Conservation (phyloP, 352 stramenopile genomes). For the Phytopythium sindhum region DNA sequence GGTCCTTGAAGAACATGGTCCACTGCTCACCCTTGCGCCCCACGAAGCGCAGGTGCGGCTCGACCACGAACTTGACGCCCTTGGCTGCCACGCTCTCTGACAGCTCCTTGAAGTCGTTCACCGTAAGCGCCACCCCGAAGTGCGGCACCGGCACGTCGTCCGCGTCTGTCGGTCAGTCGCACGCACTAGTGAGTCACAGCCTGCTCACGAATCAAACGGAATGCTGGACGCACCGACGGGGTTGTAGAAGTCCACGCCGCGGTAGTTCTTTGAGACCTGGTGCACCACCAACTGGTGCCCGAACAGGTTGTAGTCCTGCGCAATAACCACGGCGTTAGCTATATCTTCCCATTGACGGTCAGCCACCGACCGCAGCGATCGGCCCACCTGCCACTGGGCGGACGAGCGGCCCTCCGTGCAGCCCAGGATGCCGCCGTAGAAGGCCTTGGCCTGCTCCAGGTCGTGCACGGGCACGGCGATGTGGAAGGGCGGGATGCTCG, state of each 20-base stretch:
- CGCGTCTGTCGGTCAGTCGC: slow-evolving; percentile 57
- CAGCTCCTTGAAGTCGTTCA: slow-evolving; percentile 91
- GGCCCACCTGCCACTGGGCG: slow-evolving; percentile 88
- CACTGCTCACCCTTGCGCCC: slow-evolving; percentile 96
- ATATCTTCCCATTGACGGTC: neutral
- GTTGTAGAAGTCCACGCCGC: slow-evolving; percentile 94
- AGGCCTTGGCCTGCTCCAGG: slow-evolving; percentile 87
- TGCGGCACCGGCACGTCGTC: slow-evolving; percentile 98
- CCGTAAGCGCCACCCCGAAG: slow-evolving; percentile 91
- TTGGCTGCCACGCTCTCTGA: slow-evolving; percentile 73
- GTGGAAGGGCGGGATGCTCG: slow-evolving; percentile 75
- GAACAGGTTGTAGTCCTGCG: slow-evolving; percentile 89
- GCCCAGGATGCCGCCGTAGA: slow-evolving; percentile 91
- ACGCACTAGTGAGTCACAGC: slow-evolving; percentile 1
- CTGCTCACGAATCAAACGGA: too few relatives aligned
- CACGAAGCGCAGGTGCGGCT: slow-evolving; percentile 94
- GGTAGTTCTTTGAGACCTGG: slow-evolving; percentile 92
- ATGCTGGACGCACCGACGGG: slow-evolving; percentile 88
- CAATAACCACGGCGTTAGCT: slow-evolving; percentile 24
- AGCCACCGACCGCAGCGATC: neutral
- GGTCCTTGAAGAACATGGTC: slow-evolving; percentile 99
- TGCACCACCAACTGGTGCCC: slow-evolving; percentile 88
- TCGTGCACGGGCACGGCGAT: slow-evolving; percentile 95
- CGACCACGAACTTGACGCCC: slow-evolving; percentile 93
- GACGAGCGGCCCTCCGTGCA: slow-evolving; percentile 91